Conservation (phyloP, 805 yeast genomes). For the Danielia oregonensis region DNA sequence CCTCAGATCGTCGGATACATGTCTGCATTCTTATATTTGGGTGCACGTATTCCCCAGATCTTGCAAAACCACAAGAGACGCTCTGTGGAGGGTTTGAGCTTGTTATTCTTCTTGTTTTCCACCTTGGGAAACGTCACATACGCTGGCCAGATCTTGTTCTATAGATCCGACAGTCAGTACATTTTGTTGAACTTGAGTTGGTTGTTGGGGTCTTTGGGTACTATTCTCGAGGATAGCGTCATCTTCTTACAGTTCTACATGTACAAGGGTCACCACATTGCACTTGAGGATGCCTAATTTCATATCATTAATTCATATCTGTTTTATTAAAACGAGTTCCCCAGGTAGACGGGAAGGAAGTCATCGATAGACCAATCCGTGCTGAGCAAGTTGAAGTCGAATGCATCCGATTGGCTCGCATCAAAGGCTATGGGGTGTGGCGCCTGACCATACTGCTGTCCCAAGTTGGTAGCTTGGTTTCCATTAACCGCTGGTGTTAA, state of each 20-base stretch:
- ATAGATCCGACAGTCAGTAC: slow-evolving; percentile 59
- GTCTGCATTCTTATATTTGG: slow-evolving; percentile 64
- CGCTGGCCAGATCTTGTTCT: slow-evolving; percentile 67
- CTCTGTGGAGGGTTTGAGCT: slow-evolving; percentile 82
- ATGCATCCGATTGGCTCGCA: slow-evolving; percentile 4
- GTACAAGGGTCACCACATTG: slow-evolving; percentile 39
- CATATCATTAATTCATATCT: background rate
- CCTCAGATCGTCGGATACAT: slow-evolving; percentile 70
- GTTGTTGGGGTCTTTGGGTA: slow-evolving; percentile 77
- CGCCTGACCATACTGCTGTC: background rate
- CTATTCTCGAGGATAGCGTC: slow-evolving; percentile 64
- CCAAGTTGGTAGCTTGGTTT: background rate
- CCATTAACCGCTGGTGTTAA: background rate
- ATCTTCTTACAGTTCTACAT: slow-evolving; percentile 67
- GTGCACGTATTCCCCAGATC: slow-evolving; percentile 78
- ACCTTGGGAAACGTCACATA: slow-evolving; percentile 73
- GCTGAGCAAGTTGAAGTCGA: slow-evolving; percentile 11
- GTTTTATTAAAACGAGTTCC: background rate
- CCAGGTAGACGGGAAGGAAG: slow-evolving; percentile 2
- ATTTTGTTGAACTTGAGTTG: slow-evolving; percentile 63
- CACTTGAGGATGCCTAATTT: slow-evolving; percentile 3
- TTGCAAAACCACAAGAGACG: slow-evolving; percentile 71
- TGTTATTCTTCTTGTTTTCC: slow-evolving; percentile 72
- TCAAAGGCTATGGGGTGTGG: background rate
- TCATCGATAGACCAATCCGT: slow-evolving; percentile 12